phyloP scores from a whole-genome alignment of 768 basidiomycete genomes.

The Naganishia onofrii region DNA sequence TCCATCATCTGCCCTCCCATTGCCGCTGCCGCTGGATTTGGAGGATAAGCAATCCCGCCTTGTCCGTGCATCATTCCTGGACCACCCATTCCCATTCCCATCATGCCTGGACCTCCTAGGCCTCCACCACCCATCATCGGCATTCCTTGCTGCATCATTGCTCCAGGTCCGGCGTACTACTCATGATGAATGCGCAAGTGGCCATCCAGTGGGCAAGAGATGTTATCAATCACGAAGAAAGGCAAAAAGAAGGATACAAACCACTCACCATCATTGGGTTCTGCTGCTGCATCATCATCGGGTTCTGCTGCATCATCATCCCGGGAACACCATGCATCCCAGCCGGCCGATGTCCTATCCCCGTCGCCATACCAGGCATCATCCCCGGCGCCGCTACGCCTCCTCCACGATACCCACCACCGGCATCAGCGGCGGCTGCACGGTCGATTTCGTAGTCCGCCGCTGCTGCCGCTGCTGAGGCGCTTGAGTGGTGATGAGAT shows the following conservation, averaged over 20 bases:
- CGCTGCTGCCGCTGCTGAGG: not conserved
- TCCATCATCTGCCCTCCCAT: constrained; percentile 27
- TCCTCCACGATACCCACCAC: constrained; percentile 1
- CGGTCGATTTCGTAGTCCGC: not conserved
- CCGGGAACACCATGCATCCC: not conserved
- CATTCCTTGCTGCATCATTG: no score
- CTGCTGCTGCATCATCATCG: not conserved
- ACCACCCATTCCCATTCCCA: not conserved
- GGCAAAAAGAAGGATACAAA: no score
- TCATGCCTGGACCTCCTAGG: not conserved
- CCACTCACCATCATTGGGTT: constrained; percentile 7
- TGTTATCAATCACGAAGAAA: no score
- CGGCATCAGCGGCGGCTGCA: not conserved
- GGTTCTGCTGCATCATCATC: constrained; percentile 14
- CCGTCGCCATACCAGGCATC: not conserved
- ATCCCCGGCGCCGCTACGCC: constrained; percentile 3
- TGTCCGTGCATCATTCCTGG: not conserved
- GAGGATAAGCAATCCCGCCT: not conserved
- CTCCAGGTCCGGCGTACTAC: no score
- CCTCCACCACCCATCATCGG: no score
- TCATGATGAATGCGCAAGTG: not conserved
- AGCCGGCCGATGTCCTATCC: not conserved
- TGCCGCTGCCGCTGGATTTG: no score
- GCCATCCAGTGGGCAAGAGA: no score
- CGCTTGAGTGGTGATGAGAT: not conserved